Evolutionary conservation across 106 monocot genomes (phyloP).

Genomic region (Agapanthus africanus): DNA sequence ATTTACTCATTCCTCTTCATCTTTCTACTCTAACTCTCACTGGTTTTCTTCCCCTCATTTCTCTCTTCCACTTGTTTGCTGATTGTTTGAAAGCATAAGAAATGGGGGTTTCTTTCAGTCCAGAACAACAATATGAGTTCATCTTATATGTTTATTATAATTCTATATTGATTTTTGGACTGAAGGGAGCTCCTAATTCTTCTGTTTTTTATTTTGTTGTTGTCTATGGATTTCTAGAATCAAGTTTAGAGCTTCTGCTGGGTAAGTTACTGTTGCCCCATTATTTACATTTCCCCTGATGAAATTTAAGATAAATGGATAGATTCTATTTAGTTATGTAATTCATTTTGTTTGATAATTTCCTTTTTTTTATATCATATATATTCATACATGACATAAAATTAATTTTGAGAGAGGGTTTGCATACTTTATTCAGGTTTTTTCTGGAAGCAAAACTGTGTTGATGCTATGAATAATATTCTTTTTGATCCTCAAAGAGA

Average conservation of each 20-base stretch:
- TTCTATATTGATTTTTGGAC: constrained; percentile 1
- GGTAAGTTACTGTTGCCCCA: background rate
- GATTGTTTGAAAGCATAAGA: background rate
- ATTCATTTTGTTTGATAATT: no score
- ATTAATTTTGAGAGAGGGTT: no score
- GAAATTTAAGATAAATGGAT: background rate
- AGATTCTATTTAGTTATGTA: no score
- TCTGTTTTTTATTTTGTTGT: constrained; percentile 6
- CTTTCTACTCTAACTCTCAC: background rate
- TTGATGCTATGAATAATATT: no score
- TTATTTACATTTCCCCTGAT: background rate
- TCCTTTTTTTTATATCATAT: no score
- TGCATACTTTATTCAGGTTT: no score
- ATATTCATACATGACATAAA: no score
- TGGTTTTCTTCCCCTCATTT: background rate
- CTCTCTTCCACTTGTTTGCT: background rate
- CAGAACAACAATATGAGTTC: background rate
- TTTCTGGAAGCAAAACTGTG: no score
- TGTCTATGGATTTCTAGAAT: background rate
- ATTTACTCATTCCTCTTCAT: background rate
- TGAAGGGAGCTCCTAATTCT: constrained; percentile 14
- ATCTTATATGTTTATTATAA: background rate
- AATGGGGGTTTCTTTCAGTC: constrained; percentile 13
- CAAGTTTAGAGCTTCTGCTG: background rate
- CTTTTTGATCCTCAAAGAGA: no score